phyloP scores from a whole-genome alignment of 169 alveolate species.

The Plasmodium reichenowi region DNA sequence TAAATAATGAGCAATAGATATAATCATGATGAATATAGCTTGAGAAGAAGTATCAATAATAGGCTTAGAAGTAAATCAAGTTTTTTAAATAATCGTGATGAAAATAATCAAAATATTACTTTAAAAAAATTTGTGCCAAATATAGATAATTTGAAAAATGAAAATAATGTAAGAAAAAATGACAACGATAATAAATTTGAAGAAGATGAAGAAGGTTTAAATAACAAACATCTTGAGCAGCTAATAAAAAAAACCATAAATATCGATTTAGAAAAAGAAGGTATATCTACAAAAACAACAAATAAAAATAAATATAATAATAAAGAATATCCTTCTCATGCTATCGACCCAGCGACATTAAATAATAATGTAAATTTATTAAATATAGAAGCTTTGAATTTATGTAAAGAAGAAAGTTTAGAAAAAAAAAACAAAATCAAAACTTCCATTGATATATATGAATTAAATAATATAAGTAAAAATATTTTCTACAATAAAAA shows the following conservation, averaged over 20 bases:
- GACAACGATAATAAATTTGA: constrained; percentile 17
- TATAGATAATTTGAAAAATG: constrained; percentile 54
- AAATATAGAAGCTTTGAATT: constrained; percentile 13
- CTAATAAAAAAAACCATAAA: constrained; percentile 57
- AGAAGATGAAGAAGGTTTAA: constrained; percentile 55
- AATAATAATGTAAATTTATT: constrained; percentile 21
- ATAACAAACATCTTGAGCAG: constrained; percentile 33
- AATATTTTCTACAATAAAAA: constrained; percentile 69
- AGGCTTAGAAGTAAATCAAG: constrained; percentile 61
- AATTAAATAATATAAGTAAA: constrained; percentile 75
- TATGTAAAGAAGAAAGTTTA: constrained; percentile 5
- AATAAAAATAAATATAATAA: constrained; percentile 22
- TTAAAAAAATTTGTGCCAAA: constrained; percentile 72
- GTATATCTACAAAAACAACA: constrained; percentile 8
- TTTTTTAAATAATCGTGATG: constrained; percentile 39
- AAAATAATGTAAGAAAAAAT: constrained; percentile 41
- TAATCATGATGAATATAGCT: constrained; percentile 66
- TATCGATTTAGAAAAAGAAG: constrained; percentile 45
- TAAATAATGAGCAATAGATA: constrained; percentile 63
- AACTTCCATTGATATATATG: constrained; percentile 66
- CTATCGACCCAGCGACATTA: constrained; percentile 3
- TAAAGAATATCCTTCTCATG: constrained; percentile 25
- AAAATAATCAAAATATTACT: constrained; percentile 16
- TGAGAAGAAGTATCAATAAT: constrained; percentile 74
- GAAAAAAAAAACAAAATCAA: constrained; percentile 30